These are phyloP conservation scores for Neohortaea acidophila DNA, from an alignment of 495 filamentous ascomycete species.

Conservation along the genomic window DNA sequence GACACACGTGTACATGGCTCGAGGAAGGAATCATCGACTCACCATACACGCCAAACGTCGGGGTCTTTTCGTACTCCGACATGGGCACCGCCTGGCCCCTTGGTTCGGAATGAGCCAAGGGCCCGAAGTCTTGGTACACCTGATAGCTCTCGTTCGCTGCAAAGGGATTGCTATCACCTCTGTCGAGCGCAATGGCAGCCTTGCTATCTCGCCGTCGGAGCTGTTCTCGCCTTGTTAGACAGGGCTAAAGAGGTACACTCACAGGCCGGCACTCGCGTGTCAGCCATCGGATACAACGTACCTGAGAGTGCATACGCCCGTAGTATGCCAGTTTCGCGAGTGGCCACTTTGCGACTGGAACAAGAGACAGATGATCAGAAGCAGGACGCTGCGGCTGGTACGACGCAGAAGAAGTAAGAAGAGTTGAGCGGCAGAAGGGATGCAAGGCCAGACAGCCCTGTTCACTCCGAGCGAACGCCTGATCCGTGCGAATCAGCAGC, in stretches of 20 bases:
- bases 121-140: conserved; percentile 8
- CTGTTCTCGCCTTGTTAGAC: too few relatives aligned
- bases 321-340: conserved; percentile 15
- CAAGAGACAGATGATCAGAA: conserved; percentile 1
- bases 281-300: conserved; percentile 8
- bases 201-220: conserved; percentile 13
- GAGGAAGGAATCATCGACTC: conserved; percentile 21
- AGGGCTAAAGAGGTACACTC: too few relatives aligned
- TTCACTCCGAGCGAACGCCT: conserved; percentile 10
- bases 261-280: too few relatives aligned
- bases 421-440: neutral
- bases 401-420: conserved; percentile 9
- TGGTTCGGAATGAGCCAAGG: conserved; percentile 13
- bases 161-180: conserved; percentile 14
- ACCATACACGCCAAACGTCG: conserved; percentile 33
- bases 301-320: conserved; percentile 16
- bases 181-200: conserved; percentile 11
- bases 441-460: conserved; percentile 7
- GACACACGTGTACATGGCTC: too few relatives aligned
- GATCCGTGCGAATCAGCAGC: conserved; percentile 15
- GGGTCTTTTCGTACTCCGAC: conserved; percentile 40
- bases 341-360: conserved; percentile 9
- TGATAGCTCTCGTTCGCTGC: conserved; percentile 15
- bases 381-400: conserved; percentile 18
- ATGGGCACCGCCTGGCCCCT: conserved; percentile 30